A percentile compares a stretch with the other conserved stretches of the same genome.
Evolutionary conservation across 768 basidiomycete species (phyloP).

Genomic region (Mycena albidolilacea): DNA sequence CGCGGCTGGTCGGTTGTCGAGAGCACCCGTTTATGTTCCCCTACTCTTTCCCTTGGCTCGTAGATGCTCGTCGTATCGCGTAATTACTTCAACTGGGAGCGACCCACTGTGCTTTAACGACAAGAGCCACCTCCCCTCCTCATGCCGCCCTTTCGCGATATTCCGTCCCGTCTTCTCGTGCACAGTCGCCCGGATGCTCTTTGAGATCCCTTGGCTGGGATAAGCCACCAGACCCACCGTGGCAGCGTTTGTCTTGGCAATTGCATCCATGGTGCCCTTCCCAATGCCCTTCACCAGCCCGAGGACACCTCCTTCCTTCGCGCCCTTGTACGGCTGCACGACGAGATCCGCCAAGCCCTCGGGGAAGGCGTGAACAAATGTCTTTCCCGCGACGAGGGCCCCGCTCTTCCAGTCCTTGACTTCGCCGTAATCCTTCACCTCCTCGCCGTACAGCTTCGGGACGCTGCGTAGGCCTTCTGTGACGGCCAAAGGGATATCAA

Average conservation of each 20-base stretch:
- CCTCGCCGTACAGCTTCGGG: constrained; percentile 54
- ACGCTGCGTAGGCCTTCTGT: constrained; percentile 55
- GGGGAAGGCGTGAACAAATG: constrained; percentile 33
- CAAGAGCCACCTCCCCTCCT: constrained; percentile 34
- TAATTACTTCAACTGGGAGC: neutral
- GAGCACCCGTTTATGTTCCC: too few relatives aligned
- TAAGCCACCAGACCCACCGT: constrained; percentile 46
- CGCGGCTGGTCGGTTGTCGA: too few relatives aligned
- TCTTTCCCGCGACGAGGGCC: constrained; percentile 56
- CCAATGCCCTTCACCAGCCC: constrained; percentile 38
- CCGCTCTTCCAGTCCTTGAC: constrained; percentile 55
- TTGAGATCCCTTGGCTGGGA: constrained; percentile 46
- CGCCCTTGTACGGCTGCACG: constrained; percentile 39
- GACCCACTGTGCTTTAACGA: neutral
- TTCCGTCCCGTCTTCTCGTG: constrained; percentile 23
- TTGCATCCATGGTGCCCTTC: constrained; percentile 17
- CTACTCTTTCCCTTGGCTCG: neutral
- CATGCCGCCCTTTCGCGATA: constrained; percentile 11
- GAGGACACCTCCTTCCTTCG: constrained; percentile 29
- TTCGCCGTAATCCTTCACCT: constrained; percentile 47
- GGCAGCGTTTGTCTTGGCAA: constrained; percentile 12
- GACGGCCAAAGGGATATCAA: constrained; percentile 48
- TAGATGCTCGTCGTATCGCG: constrained; percentile 11
- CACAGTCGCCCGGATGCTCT: constrained; percentile 37
- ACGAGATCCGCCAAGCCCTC: constrained; percentile 34